Conservation (phyloP, 1,139 yeast genomes). For the Pneumocystis wakefieldiae region DNA sequence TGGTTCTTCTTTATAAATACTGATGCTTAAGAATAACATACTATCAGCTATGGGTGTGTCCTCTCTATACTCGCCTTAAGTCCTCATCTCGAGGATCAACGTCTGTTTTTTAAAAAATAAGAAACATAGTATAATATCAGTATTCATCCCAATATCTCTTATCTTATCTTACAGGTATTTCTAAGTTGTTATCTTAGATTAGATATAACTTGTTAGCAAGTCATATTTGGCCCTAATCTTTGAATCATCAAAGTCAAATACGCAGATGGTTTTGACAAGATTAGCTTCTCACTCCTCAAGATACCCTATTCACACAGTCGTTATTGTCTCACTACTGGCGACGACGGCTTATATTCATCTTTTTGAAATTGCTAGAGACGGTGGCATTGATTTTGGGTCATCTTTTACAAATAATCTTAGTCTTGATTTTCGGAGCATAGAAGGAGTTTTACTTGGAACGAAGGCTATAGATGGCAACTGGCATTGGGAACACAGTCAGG, state of each 20-base stretch:
- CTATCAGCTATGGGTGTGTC: no score
- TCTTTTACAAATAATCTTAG: constrained; percentile 17
- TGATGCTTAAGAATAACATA: no score
- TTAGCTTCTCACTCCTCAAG: constrained; percentile 15
- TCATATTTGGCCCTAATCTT: background rate
- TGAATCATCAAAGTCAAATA: background rate
- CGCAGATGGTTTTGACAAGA: constrained; percentile 7
- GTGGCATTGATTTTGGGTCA: constrained; percentile 15
- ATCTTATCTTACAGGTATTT: no score
- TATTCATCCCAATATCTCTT: no score
- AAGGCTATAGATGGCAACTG: constrained; percentile 12
- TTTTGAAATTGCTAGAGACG: constrained; percentile 47
- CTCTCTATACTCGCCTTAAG: no score
- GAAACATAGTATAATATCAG: no score
- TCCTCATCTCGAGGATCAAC: no score
- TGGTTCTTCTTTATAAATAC: no score
- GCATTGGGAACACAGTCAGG: constrained; percentile 13
- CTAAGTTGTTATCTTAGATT: background rate
- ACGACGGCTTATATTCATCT: constrained; percentile 70
- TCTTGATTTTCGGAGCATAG: constrained; percentile 30
- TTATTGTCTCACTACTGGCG: constrained; percentile 57
- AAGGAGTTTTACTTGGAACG: constrained; percentile 26
- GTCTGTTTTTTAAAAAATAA: no score
- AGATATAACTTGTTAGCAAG: background rate
- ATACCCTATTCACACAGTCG: constrained; percentile 71